phyloP scores from a whole-genome alignment of 495 filamentous ascomycete genomes.

The Tuber calosporum region DNA sequence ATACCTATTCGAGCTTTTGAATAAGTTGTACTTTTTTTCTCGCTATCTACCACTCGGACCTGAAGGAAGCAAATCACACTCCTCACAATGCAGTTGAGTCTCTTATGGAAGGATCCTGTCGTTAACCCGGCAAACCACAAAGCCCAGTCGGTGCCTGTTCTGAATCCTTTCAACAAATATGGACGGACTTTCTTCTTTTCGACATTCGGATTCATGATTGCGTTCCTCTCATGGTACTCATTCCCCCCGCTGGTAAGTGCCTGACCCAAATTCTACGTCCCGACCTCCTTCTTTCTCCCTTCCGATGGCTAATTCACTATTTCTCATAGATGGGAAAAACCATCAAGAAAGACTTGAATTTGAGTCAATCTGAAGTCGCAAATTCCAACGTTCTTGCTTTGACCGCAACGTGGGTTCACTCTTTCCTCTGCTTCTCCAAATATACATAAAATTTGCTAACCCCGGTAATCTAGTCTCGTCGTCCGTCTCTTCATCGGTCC shows the following conservation, averaged over 20 bases:
- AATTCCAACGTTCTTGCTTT: constrained; percentile 92
- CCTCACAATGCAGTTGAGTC: constrained; percentile 22
- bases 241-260: constrained; percentile 71
- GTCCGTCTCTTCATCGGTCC: constrained; percentile 78
- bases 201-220: constrained; percentile 91
- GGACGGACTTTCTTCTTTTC: constrained; percentile 91
- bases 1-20: background rate
- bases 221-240: constrained; percentile 87
- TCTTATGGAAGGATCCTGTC: constrained; percentile 54
- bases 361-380: constrained; percentile 64
- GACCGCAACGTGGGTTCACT: constrained; percentile 64
- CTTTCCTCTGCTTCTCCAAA: background rate
- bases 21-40: background rate
- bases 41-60: background rate
- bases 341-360: constrained; percentile 67
- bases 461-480: constrained; percentile 52
- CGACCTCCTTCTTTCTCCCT: background rate
- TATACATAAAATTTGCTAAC: background rate
- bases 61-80: background rate
- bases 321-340: constrained; percentile 59
- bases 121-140: constrained; percentile 74
- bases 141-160: constrained; percentile 67
- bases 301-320: background rate
- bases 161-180: constrained; percentile 76
- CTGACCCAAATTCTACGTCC: background rate